A percentile compares a stretch with the other conserved stretches of the same genome.
Evolutionary conservation across 257 asterid species (phyloP).

Genomic region (Primulina eburnea): DNA sequence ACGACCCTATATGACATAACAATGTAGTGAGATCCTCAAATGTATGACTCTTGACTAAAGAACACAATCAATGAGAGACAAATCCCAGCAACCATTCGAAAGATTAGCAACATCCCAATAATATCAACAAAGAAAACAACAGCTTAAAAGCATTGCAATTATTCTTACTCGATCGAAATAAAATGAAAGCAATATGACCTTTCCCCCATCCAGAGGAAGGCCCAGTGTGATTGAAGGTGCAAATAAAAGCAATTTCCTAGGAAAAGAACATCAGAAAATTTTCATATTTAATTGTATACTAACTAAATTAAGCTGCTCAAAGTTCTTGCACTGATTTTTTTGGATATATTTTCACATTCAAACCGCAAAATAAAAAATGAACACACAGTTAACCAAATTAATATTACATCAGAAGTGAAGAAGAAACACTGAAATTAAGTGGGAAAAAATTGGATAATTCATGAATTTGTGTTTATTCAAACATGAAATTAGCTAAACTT

Average conservation of each 20-base stretch:
- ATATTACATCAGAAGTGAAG: conserved; percentile 21
- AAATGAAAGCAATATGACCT: not conserved
- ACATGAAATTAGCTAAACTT: conserved; percentile 12
- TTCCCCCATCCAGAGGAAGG: not conserved
- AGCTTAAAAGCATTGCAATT: not conserved
- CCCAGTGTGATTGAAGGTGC: not conserved
- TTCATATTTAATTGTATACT: conserved; percentile 1
- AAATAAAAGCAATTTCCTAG: conserved; percentile 6
- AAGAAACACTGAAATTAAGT: not conserved
- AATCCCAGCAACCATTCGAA: conserved; percentile 6
- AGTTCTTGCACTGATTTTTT: conserved; percentile 15
- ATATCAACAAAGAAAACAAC: not conserved
- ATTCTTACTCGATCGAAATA: not conserved
- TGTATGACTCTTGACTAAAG: conserved; percentile 1
- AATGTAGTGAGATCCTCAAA: not conserved
- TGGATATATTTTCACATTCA: conserved; percentile 19
- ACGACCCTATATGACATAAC: not conserved
- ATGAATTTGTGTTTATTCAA: too few relatives aligned
- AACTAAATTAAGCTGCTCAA: conserved; percentile 13
- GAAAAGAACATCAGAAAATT: not conserved
- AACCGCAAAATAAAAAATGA: conserved; percentile 12
- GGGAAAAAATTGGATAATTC: not conserved
- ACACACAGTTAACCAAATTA: conserved; percentile 19
- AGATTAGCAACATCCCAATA: conserved; percentile 1
- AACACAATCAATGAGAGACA: conserved; percentile 6